Evolutionary conservation across 2,329 filamentous ascomycete genomes (phyloP).

Genomic region (Pochonia chlamydosporia): DNA sequence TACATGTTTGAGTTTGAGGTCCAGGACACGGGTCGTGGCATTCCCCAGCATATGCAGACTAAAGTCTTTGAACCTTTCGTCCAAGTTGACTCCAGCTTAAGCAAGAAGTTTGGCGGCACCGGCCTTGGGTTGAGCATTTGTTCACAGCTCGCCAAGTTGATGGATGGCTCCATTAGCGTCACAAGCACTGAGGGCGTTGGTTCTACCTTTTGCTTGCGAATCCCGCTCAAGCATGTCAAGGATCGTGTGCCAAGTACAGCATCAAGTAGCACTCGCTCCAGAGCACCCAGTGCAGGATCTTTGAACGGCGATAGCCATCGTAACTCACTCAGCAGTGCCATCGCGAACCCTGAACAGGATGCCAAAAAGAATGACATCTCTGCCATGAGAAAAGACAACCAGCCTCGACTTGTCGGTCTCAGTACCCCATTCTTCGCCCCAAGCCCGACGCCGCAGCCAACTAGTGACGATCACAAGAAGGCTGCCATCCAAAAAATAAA

Average conservation of each 20-base stretch:
- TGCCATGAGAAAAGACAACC: conserved; percentile 21
- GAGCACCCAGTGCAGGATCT: conserved; percentile 40
- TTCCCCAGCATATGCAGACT: conserved; percentile 69
- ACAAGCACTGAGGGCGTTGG: conserved; percentile 68
- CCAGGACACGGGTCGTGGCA: conserved; percentile 81
- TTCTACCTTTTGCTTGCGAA: conserved; percentile 75
- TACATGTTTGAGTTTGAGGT: conserved; percentile 83
- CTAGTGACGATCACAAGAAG: conserved; percentile 51
- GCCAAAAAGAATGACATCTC: conserved; percentile 10
- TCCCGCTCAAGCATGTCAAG: conserved; percentile 72
- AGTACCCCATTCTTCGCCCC: conserved; percentile 74
- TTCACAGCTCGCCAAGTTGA: conserved; percentile 74
- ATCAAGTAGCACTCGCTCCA: conserved; percentile 47
- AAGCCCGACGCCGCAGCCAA: conserved; percentile 25
- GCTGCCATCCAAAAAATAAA: conserved; percentile 61
- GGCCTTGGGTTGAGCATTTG: conserved; percentile 86
- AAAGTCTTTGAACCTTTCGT: conserved; percentile 93
- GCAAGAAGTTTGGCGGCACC: conserved; percentile 85
- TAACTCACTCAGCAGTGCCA: conserved; percentile 19
- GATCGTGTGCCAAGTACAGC: conserved; percentile 50
- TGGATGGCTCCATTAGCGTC: conserved; percentile 72
- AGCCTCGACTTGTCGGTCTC: conserved; percentile 76
- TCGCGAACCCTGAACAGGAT: conserved; percentile 12
- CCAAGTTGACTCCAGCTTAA: conserved; percentile 83
- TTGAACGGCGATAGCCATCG: conserved; percentile 31